Conservation (phyloP, 768 basidiomycete genomes). For the Royoungia palumana region DNA sequence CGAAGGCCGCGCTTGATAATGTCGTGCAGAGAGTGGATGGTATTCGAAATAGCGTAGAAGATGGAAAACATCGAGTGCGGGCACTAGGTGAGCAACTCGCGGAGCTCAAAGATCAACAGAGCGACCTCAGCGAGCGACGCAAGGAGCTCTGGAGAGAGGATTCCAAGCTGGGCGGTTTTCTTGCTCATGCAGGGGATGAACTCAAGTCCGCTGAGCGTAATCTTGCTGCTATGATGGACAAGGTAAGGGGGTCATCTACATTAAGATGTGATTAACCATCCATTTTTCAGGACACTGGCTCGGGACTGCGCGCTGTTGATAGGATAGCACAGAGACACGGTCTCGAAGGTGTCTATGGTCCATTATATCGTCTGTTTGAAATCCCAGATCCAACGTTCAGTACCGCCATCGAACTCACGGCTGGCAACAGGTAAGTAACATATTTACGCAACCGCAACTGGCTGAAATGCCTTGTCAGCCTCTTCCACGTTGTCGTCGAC, state of each 20-base stretch:
- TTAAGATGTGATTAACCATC: neutral
- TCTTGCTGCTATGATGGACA: slow-evolving; percentile 93
- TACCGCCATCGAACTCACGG: slow-evolving; percentile 90
- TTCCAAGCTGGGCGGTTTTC: slow-evolving; percentile 76
- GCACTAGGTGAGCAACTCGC: slow-evolving; percentile 60
- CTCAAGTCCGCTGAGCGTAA: slow-evolving; percentile 74
- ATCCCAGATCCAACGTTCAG: slow-evolving; percentile 86
- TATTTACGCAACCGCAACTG: neutral
- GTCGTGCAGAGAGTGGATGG: slow-evolving; percentile 57
- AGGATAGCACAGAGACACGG: slow-evolving; percentile 73
- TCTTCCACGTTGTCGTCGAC: slow-evolving; percentile 98
- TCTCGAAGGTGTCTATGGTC: slow-evolving; percentile 86
- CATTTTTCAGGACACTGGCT: slow-evolving; percentile 76
- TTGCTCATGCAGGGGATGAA: slow-evolving; percentile 76
- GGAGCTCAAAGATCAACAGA: slow-evolving; percentile 62
- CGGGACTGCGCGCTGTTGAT: slow-evolving; percentile 83
- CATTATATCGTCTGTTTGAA: slow-evolving; percentile 90
- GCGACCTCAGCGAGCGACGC: slow-evolving; percentile 69
- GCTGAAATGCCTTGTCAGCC: slow-evolving; percentile 33
- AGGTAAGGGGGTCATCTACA: slow-evolving; percentile 43
- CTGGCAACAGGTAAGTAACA: slow-evolving; percentile 79
- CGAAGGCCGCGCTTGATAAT: slow-evolving; percentile 48
- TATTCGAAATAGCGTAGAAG: slow-evolving; percentile 59
- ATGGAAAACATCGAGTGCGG: slow-evolving; percentile 54
- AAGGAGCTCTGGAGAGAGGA: slow-evolving; percentile 97